Conservation (phyloP, 768 basidiomycete species). For the Lactarius deliciosus region DNA sequence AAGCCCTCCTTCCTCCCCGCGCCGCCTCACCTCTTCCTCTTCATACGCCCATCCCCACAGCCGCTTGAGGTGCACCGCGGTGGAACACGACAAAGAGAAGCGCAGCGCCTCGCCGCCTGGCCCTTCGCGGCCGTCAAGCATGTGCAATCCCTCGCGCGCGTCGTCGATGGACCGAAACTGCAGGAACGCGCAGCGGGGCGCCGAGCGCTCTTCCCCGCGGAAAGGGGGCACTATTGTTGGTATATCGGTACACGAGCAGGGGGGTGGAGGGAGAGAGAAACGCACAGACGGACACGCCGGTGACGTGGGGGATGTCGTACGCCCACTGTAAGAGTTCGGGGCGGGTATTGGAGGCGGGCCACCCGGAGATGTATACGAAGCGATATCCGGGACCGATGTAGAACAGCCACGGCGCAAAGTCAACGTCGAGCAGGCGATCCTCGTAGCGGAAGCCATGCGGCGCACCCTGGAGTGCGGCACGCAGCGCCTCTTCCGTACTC, state of each 20-base stretch:
- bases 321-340: constrained; percentile 7
- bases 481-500: constrained; percentile 9
- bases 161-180: neutral
- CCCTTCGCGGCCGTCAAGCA: neutral
- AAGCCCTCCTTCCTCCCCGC: neutral
- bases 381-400: neutral
- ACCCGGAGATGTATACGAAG: constrained; percentile 17
- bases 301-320: constrained; percentile 6
- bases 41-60: constrained; percentile 1
- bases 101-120: constrained; percentile 4
- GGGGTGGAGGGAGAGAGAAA: neutral
- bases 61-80: neutral
- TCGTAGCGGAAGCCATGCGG: constrained; percentile 19
- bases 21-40: neutral
- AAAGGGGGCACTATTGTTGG: constrained; percentile 9
- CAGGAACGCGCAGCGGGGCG: constrained; percentile 2
- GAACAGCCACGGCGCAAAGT: constrained; percentile 18
- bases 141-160: constrained; percentile 1
- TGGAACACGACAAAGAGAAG: neutral
- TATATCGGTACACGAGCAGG: no score
- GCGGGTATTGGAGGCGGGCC: constrained; percentile 2
- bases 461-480: constrained; percentile 16
- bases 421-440: constrained; percentile 13
- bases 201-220: neutral
- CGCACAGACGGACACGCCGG: neutral